These are phyloP conservation scores for Pleurotus citrinopileatus DNA, from an alignment of 768 basidiomycete species.

Conservation along the genomic window DNA sequence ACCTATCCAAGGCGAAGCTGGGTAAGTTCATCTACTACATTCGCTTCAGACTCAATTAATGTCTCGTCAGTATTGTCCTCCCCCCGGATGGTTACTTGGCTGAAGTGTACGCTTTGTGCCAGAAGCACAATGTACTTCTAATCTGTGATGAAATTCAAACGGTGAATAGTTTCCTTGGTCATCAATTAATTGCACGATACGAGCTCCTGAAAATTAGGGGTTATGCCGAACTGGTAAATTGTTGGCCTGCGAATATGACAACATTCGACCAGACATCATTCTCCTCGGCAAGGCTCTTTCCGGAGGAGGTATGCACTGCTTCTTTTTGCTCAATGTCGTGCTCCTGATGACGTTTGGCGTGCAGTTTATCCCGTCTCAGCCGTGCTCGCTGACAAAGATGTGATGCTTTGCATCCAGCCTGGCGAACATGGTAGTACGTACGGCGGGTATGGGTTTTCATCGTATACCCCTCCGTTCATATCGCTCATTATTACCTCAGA, in stretches of 20 bases:
- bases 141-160: constrained; percentile 99
- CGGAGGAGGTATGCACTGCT: constrained; percentile 72
- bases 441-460: constrained; percentile 64
- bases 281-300: constrained; percentile 96
- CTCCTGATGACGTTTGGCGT: background rate
- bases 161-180: constrained; percentile 43
- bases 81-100: constrained; percentile 86
- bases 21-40: constrained; percentile 45
- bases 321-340: background rate
- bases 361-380: constrained; percentile 95
- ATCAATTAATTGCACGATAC: too few relatives aligned
- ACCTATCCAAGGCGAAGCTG: constrained; percentile 99
- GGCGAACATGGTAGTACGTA: constrained; percentile 97
- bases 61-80: constrained; percentile 74
- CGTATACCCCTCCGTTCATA: constrained; percentile 3
- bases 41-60: background rate
- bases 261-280: constrained; percentile 86
- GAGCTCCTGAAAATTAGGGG: too few relatives aligned
- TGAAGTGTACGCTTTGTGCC: constrained; percentile 78
- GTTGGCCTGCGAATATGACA: constrained; percentile 87
- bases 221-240: constrained; percentile 92
- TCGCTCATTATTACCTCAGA: constrained; percentile 30
- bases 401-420: constrained; percentile 93
- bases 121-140: constrained; percentile 89
- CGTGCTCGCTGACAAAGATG: constrained; percentile 84